Conservation (phyloP, 192 early-diverging fungal genomes). For the Linnemannia exigua region DNA sequence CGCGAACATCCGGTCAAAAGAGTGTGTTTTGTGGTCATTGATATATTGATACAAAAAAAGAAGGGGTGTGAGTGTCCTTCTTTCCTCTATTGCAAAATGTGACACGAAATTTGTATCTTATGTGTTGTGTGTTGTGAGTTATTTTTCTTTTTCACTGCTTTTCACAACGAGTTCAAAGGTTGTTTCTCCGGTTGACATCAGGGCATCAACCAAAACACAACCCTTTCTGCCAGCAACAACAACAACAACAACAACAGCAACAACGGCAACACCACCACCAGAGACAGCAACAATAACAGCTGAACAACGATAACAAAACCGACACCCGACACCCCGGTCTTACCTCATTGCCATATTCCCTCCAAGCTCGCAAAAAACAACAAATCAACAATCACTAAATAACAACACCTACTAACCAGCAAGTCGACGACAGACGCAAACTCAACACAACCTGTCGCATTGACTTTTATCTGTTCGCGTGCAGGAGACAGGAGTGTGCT, state of each 20-base stretch:
- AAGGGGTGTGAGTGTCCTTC: not conserved
- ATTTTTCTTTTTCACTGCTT: not conserved
- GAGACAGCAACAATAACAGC: not conserved
- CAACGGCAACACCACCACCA: not conserved
- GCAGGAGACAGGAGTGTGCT: not conserved
- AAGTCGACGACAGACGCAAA: not conserved
- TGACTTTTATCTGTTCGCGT: not conserved
- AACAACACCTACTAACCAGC: not conserved
- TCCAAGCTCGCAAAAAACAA: not conserved
- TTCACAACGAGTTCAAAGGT: not conserved
- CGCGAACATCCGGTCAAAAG: too few relatives aligned
- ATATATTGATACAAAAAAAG: too few relatives aligned
- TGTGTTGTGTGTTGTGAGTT: not conserved
- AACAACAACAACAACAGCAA: not conserved
- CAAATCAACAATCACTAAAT: slow-evolving; percentile 1
- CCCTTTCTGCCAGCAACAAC: not conserved
- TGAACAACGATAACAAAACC: not conserved
- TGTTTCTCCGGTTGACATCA: slow-evolving; percentile 1
- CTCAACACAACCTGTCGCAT: not conserved
- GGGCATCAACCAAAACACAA: not conserved
- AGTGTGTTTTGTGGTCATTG: not conserved
- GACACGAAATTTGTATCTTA: not conserved
- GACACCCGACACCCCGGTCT: not conserved
- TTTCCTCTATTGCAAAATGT: too few relatives aligned
- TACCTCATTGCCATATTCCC: not conserved